A percentile compares a stretch with the other conserved stretches of the same genome.
Conservation (phyloP, 805 yeast species). For the Cyberlindnera euphorbiiphila region DNA sequence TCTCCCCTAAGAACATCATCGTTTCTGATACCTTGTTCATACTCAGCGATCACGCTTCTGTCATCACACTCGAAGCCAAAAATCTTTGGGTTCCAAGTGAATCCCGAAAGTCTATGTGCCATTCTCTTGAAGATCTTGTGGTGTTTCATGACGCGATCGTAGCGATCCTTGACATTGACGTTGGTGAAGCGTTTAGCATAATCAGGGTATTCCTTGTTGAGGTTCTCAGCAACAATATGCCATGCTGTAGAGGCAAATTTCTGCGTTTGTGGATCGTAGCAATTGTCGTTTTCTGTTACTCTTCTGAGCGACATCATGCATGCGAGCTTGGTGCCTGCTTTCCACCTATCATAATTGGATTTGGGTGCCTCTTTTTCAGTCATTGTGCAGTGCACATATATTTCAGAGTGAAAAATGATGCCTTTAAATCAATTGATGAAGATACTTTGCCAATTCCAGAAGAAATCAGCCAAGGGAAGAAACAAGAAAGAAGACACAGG, state of each 20-base stretch:
- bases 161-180: conserved; percentile 28
- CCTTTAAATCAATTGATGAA: too few relatives aligned
- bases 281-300: conserved; percentile 19
- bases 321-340: conserved; percentile 27
- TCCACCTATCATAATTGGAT: conserved; percentile 29
- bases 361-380: conserved; percentile 6
- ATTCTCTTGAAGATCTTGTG: conserved; percentile 24
- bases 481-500: too few relatives aligned
- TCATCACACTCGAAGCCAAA: conserved; percentile 21
- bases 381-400: too few relatives aligned
- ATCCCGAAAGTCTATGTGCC: conserved; percentile 23
- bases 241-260: conserved; percentile 22
- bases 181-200: conserved; percentile 27
- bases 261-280: conserved; percentile 15
- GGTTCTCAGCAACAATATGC: conserved; percentile 27
- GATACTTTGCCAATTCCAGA: too few relatives aligned
- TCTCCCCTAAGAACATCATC: conserved; percentile 19
- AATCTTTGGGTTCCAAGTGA: conserved; percentile 22
- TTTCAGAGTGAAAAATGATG: too few relatives aligned
- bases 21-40: conserved; percentile 13
- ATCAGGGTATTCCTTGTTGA: conserved; percentile 26
- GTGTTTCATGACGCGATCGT: conserved; percentile 26
- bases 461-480: too few relatives aligned
- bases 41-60: conserved; percentile 11
- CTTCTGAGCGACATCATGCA: conserved; percentile 26